Base-by-base conservation (phyloP, 352 stramenopile species). In the Globisporangium radiosum region DNA sequence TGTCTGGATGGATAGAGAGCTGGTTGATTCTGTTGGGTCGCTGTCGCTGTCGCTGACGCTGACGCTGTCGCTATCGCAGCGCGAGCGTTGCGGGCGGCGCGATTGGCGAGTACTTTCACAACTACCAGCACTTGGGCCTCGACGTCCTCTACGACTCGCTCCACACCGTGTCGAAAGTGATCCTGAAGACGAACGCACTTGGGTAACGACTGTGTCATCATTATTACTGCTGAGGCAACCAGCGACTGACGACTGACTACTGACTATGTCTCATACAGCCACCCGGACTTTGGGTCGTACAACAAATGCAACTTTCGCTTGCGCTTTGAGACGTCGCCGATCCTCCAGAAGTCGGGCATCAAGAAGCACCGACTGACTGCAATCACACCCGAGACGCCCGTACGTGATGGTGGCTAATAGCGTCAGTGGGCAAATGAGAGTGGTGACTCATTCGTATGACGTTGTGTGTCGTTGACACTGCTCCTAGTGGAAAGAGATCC, bases 271-370 rank as follows among this genome's bases (percentile, higher is more conserved):
- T 44, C 7, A 44, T 44, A 44, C 25, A 92, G 82, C 7, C 82
- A 94, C 42, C 76, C 82, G 1, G 82, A 90, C 44, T 94, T 94
- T 59, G 81, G 80, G 11, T 68, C 76, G 13, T 94, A 92, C 63
- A 76, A 90, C 62, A 94, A 94, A 59, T 94, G 82, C 69, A 94
- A 94, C 55, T 94, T 89, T 47, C 73, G 67, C 15, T 57, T 94
- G 47, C 78, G 65, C 54, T 85, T 92, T 47, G 69, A 79, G 37
- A 75, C 65, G 7, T 59, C 69, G 6, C 42, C 66, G 36, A 67
- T 69, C 50, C 63, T 77, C 11, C 72, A 84, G 48, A 77, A 81
- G 47, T 79, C 73, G 17, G 66, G 58, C 0, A 58, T 78, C 40
- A 79, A 73, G 57, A 84, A 86, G 59, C 68, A 60, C 43, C 66